Evolutionary conservation across 2,329 filamentous ascomycete genomes (phyloP), one percentile per base, ranked within the genome.

Genomic region (Niveomyces coronatus): DNA sequence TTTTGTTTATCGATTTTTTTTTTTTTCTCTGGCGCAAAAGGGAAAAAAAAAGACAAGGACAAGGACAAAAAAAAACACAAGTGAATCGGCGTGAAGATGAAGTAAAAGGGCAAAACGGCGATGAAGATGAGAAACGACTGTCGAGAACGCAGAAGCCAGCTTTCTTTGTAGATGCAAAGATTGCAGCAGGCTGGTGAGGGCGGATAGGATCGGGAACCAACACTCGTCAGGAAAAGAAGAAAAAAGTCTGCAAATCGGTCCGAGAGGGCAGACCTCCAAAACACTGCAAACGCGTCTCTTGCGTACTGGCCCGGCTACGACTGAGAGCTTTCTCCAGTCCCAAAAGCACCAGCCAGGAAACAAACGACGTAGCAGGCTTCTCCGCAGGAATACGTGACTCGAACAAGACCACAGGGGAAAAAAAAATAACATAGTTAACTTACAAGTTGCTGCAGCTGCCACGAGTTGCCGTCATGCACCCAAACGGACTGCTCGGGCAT

Each of bases 401-500:
- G 23, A 13, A 24, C 13, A 24, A 24, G 23, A 24, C 23, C 8
- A 24, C 13, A 24, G 23, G 23, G 24, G 22, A 33, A 37, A 38
- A 41, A 34, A 44, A 7, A 9, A 31, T 16, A 26, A 24, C 18
- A 15, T 11, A 30, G 14, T 13, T 9, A 1, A 57, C 63, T 60
- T 48, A 69, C 65, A 43, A 56, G 45, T 44, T 49, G 51, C 39
- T 58, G 58, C 18, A 70, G 49, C 24, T 57, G 49, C 60, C 59
- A 63, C 10, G 39, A 39, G 19, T 49, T 50, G 5, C 59, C 58
- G 40, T 61, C 51, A 20, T 55, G 49, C 18, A 56, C 58, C 65
- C 66, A 70, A 18, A 59, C 51, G 10, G 61, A 63, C 36, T 67
- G 65, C 43, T 55, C 47, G 2, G 60, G 59, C 47, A 62, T 46